Base-by-base conservation (phyloP, 306 rosid species). In the Rosa rugosa region DNA sequence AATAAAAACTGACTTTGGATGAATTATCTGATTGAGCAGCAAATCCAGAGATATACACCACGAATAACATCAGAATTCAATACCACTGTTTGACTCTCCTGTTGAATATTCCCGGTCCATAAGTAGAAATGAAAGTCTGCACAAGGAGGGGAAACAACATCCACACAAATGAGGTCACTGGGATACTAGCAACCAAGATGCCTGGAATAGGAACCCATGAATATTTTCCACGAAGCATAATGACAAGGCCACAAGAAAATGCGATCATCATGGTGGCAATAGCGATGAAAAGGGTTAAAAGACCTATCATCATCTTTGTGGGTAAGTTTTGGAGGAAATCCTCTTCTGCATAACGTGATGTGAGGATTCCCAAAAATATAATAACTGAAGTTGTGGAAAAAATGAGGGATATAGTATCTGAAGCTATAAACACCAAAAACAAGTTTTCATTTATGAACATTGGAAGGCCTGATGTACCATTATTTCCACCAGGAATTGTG, bases 261-360 rank as follows among this genome's bases (percentile, higher is more conserved):
- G 86, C 76, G 0, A 74, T 46, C 83, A 84, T 79, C 91, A 85
- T 85, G 77, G 87, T 73, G 20, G 76, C 60, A 41, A 84, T 79
- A 25, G 91, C 82, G 63, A 88, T 2, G 51, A 86, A 88, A 0
- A 88, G 67, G 2, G 91, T 44, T 0, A 75, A n/a, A 5, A 88
- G 36, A 8, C 87, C 91, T 42, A 44, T 67, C 18, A 83, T 83
- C 73, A 88, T 42, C 82, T 71, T 83, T 70, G 59, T 64, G 10
- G 69, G 42, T 4, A 64, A 27, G 2, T 13, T 27, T 13, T 1
- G 6, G 8, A 69, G 66, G 49, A 78, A 85, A 8, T 88, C 89
- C 0, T 69, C 64, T 34, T 84, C 92, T 0, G 87, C 78, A 42
- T 84, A 89, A 56, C 92, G 79, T 2, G 92, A 80, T 0, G 82